Conservation (phyloP, 140 eudicot genomes). For the Senecio squalidus region DNA sequence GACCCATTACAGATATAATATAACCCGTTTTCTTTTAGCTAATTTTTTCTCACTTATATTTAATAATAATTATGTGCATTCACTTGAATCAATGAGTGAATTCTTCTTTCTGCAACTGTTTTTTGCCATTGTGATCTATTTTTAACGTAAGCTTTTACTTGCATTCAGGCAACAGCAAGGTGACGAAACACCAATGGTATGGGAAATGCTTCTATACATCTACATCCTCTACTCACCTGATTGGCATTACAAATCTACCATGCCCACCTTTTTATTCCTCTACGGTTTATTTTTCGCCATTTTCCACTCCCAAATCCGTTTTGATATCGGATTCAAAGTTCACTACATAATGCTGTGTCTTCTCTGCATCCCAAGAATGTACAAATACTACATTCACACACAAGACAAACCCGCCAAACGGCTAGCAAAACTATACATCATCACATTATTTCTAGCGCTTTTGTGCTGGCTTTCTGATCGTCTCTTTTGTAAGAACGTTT, state of each 20-base stretch:
- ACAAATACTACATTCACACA: constrained; percentile 69
- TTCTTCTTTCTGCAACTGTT: not conserved
- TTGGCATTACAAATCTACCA: constrained; percentile 86
- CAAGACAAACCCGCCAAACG: constrained; percentile 53
- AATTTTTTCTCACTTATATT: not conserved
- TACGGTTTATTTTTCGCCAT: constrained; percentile 67
- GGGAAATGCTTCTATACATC: constrained; percentile 90
- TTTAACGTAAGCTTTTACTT: not conserved
- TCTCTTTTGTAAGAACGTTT: constrained; percentile 43
- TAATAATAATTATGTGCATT: not conserved
- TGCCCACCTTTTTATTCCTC: constrained; percentile 81
- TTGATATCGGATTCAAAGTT: constrained; percentile 47
- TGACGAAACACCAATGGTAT: constrained; percentile 82
- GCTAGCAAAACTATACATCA: constrained; percentile 49
- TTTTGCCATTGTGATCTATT: not conserved
- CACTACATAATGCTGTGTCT: constrained; percentile 66
- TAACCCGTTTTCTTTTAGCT: too few species aligned
- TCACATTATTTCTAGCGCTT: constrained; percentile 43
- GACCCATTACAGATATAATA: too few species aligned
- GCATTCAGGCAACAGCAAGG: constrained; percentile 74
- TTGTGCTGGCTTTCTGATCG: constrained; percentile 65
- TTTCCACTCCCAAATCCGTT: constrained; percentile 49
- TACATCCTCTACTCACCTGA: constrained; percentile 89
- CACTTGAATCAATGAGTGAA: not conserved
- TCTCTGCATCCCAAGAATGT: constrained; percentile 82